Conservation (phyloP, 805 yeast genomes). For the Starmerella vitae region DNA sequence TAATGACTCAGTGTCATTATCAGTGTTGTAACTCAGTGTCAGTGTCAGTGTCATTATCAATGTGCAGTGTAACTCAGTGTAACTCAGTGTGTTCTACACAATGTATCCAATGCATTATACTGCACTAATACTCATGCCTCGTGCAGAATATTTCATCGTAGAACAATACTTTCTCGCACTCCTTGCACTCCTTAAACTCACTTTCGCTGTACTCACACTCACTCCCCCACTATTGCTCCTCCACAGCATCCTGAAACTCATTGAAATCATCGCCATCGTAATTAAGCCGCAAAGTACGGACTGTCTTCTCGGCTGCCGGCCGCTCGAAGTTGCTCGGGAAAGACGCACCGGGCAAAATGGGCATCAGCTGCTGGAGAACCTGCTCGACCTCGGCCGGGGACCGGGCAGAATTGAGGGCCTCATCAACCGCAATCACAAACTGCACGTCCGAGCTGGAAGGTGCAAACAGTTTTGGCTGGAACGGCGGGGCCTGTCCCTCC, state of each 20-base stretch:
- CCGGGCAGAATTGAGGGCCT: conserved; percentile 31
- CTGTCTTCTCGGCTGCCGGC: conserved; percentile 55
- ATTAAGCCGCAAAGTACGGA: conserved; percentile 6
- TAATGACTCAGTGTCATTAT: too few relatives aligned
- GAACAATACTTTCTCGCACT: too few relatives aligned
- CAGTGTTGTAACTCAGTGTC: too few relatives aligned
- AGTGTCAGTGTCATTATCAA: too few relatives aligned
- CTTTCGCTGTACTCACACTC: too few relatives aligned
- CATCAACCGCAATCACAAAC: conserved; percentile 48
- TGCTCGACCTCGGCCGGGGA: conserved; percentile 40
- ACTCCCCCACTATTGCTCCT: background rate
- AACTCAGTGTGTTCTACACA: too few relatives aligned
- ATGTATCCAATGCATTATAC: too few relatives aligned
- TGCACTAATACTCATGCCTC: too few relatives aligned
- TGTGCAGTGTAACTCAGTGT: too few relatives aligned
- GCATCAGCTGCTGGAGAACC: conserved; percentile 52
- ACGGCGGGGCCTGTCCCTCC: conserved; percentile 53
- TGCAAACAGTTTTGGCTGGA: conserved; percentile 66
- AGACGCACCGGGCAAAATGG: conserved; percentile 71
- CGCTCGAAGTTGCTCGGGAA: conserved; percentile 51
- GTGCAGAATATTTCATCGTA: too few relatives aligned
- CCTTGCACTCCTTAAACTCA: too few relatives aligned
- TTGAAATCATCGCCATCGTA: conserved; percentile 17
- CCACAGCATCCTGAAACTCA: conserved; percentile 19
- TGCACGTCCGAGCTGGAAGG: conserved; percentile 39